Percentiles rank a stretch among this genome's conserved stretches.
Evolutionary conservation across 1,284 basidiomycete species (phyloP).

Genomic region (Sporisorium iseilematis-ciliati): DNA sequence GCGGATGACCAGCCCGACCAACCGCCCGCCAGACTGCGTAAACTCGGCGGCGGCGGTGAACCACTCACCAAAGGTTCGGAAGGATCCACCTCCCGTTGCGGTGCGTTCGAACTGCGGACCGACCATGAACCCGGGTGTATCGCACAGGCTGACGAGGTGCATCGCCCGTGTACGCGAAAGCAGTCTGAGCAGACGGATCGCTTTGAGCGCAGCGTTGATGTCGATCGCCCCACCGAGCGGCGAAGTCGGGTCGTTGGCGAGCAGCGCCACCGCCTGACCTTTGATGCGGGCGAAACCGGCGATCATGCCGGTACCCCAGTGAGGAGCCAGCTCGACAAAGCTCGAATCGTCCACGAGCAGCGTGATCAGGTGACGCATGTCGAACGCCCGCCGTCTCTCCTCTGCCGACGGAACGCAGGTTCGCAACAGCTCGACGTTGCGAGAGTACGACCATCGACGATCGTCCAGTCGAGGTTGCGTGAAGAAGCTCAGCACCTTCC

Average conservation of each 20-base stretch:
- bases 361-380: conserved; percentile 48
- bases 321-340: conserved; percentile 48
- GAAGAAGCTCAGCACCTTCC: conserved; percentile 43
- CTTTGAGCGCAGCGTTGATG: conserved; percentile 43
- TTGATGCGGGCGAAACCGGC: conserved; percentile 45
- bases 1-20: conserved; percentile 42
- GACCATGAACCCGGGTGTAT: conserved; percentile 62
- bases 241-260: conserved; percentile 50
- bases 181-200: conserved; percentile 45
- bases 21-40: conserved; percentile 35
- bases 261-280: conserved; percentile 40
- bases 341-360: conserved; percentile 45
- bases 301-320: conserved; percentile 46
- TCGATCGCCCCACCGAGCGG: conserved; percentile 57
- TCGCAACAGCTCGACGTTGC: conserved; percentile 31
- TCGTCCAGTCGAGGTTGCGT: conserved; percentile 21
- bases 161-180: conserved; percentile 35
- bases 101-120: conserved; percentile 42
- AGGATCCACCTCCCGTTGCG: conserved; percentile 24
- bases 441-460: conserved; percentile 24
- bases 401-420: conserved; percentile 32
- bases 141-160: conserved; percentile 49
- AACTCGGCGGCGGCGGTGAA: conserved; percentile 44
- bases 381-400: conserved; percentile 45
- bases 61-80: conserved; percentile 54